Conservation (phyloP, 2,329 filamentous ascomycete genomes). For the Diplocarpon rosae region DNA sequence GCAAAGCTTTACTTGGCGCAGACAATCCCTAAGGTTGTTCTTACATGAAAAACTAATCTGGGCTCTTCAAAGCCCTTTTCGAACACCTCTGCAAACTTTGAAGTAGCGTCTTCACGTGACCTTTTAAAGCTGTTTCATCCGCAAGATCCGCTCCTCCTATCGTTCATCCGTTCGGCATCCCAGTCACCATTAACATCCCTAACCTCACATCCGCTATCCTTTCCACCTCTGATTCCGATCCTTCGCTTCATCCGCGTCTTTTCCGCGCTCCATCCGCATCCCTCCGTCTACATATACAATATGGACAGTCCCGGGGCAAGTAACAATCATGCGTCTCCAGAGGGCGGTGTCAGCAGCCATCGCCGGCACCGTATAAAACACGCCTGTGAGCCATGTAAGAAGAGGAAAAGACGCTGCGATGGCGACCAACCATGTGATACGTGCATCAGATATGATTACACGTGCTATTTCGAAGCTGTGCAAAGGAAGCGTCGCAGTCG, state of each 20-base stretch:
- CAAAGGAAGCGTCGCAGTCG: conserved; percentile 4
- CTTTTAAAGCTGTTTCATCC: too few species aligned
- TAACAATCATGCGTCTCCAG: background rate
- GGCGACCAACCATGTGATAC: conserved; percentile 3
- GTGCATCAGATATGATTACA: conserved; percentile 4
- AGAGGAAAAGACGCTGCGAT: conserved; percentile 2
- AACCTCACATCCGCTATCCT: background rate
- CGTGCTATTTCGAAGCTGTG: conserved; percentile 2
- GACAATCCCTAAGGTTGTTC: too few species aligned
- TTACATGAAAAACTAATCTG: too few species aligned
- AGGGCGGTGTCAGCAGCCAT: background rate
- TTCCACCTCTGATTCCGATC: background rate
- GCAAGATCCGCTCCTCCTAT: too few species aligned
- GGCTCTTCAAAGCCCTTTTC: too few species aligned
- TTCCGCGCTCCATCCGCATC: background rate
- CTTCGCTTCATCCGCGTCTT: background rate
- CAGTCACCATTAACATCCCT: too few species aligned
- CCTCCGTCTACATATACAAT: too few species aligned
- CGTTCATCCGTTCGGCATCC: too few species aligned
- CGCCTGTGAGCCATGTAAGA: conserved; percentile 5
- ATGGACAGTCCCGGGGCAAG: background rate
- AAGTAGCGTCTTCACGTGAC: too few species aligned
- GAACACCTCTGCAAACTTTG: too few species aligned
- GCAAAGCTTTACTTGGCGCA: too few species aligned
- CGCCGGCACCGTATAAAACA: conserved; percentile 4